These are phyloP conservation scores for Populus hybrid DNA, from an alignment of 441 rosid species.

Conservation along the genomic window DNA sequence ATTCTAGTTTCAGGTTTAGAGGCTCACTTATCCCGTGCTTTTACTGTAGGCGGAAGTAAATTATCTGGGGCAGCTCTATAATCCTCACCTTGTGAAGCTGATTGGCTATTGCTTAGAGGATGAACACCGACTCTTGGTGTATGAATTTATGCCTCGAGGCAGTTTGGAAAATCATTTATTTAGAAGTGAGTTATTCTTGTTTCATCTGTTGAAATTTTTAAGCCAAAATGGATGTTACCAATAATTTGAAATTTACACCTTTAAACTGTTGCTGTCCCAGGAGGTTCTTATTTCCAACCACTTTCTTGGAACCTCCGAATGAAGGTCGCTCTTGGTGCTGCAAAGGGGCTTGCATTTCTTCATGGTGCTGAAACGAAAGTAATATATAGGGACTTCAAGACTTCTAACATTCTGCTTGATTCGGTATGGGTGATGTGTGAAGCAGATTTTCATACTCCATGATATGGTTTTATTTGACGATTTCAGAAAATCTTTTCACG, in stretches of 20 bases:
- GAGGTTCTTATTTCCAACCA: slow-evolving; percentile 86
- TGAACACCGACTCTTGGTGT: slow-evolving; percentile 78
- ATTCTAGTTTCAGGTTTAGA: not conserved
- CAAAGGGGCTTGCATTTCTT: slow-evolving; percentile 88
- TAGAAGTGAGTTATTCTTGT: slow-evolving; percentile 52
- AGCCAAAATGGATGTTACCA: not conserved
- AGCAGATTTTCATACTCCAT: not conserved
- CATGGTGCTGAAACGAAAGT: slow-evolving; percentile 70
- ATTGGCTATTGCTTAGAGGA: slow-evolving; percentile 91
- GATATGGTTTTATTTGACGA: slow-evolving; percentile 5
- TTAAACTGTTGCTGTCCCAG: slow-evolving; percentile 32
- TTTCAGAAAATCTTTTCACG: not conserved
- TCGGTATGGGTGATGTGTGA: slow-evolving; percentile 40
- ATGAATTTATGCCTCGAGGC: slow-evolving; percentile 91
- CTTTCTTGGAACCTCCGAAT: slow-evolving; percentile 85
- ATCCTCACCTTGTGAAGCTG: slow-evolving; percentile 80
- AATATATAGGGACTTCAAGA: slow-evolving; percentile 81
- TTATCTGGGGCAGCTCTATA: slow-evolving; percentile 73
- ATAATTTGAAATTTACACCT: not conserved
- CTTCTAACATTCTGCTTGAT: slow-evolving; percentile 81
- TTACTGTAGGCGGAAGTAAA: slow-evolving; percentile 76
- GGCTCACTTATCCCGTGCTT: slow-evolving; percentile 5
- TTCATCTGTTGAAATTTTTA: not conserved
- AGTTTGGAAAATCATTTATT: slow-evolving; percentile 93
- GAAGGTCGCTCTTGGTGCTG: slow-evolving; percentile 88